Base-by-base conservation (phyloP, 345 rosid species). In the Lenwebbia sp. region DNA sequence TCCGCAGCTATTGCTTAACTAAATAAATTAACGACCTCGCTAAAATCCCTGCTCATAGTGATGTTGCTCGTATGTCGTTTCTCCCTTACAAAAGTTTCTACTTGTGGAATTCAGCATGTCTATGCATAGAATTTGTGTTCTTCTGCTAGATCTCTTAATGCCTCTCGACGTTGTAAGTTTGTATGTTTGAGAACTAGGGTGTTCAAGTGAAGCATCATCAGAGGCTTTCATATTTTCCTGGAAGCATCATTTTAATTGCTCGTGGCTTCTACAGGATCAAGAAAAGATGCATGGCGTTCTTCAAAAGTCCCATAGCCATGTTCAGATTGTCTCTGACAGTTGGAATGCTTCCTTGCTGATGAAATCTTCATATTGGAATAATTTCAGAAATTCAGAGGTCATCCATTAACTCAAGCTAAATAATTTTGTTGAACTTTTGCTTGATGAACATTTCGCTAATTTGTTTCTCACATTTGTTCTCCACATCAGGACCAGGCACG, bases 211-310 rank as follows among this genome's bases (percentile, higher is more conserved):
- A 70, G 81, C 47, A 70, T 62, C 76, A 15, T 62, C 76, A 33
- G 47, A 37, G 78, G 78, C 26, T 70, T 70, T 70, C 47, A 70
- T 2, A 8, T 19, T 70, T 70, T 37, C 81, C 81, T 37, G 81
- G 81, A 37, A 70, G 47, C 81, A 70, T 70, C 47, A 37, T 70
- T 70, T 70, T 33, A 54, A 51, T 88, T 83, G 26, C 62, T 70
- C 74, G 81, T 33, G 85, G 85, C 82, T n/a, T 89, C 74, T 58
- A 57, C 74, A 89, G 91, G 90, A 84, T 88, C 87, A 86, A 84
- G 86, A 74, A 89, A 90, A 87, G 87, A 89, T 89, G 89, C 88
- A 84, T 74, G 86, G 88, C 86, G 84, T 87, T 53, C 85, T 88
- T 89, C 86, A 40, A 75, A 86, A 83, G 87, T 88, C 87, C 85